phyloP scores from a whole-genome alignment of 129 eudicot genomes.

The Lactuca sativa region DNA sequence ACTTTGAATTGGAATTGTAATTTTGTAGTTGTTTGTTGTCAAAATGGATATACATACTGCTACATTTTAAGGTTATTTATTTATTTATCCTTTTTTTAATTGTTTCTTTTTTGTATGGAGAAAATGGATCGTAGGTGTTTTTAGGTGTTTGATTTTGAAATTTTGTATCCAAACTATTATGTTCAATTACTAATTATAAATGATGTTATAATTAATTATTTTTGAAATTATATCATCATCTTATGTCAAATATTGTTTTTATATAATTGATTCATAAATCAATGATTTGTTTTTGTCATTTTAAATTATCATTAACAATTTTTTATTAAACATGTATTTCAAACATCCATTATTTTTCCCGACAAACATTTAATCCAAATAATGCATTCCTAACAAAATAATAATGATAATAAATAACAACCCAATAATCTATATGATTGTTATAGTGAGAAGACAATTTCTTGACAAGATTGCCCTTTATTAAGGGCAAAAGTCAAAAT shows the following conservation, averaged over 20 bases:
- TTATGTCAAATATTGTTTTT: no score
- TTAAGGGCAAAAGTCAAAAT: constrained; percentile 18
- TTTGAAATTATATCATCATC: no score
- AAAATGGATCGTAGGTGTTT: not conserved
- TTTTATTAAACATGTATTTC: no score
- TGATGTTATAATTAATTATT: no score
- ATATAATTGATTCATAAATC: not conserved
- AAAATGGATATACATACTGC: constrained; percentile 27
- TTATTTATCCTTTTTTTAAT: not conserved
- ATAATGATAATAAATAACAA: no score
- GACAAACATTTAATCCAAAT: not conserved
- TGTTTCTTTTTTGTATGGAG: not conserved
- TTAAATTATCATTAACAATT: no score
- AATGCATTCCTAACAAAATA: not conserved
- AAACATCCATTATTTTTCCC: not conserved
- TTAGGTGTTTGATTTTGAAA: no score
- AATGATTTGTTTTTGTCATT: not conserved
- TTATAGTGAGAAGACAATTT: constrained; percentile 7
- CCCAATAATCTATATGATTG: not conserved
- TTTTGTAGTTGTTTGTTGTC: constrained; percentile 36
- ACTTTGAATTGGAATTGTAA: constrained; percentile 27
- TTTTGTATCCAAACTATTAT: not conserved
- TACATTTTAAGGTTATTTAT: constrained; percentile 26
- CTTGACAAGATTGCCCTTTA: constrained; percentile 20
- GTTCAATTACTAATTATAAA: not conserved